Evolutionary conservation across 192 early-diverging fungal species (phyloP), one percentile per base, ranked within the genome.

Genomic region (Coemansia sp.): DNA sequence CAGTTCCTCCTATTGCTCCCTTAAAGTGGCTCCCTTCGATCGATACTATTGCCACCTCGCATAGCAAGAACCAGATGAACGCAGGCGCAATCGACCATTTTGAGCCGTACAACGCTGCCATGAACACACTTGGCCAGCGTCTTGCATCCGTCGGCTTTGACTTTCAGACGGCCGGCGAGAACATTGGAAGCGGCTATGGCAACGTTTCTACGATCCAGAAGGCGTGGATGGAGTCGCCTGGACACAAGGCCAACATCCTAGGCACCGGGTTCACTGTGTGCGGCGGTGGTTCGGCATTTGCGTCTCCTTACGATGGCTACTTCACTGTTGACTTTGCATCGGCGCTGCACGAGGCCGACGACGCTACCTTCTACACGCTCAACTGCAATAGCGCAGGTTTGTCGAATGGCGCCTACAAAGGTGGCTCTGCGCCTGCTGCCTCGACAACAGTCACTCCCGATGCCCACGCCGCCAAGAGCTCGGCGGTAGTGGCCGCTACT

Each of bases 231-330:
- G 59, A 71, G 46, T 84, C 82, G 21, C 20, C 25, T 1, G 76
- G 68, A 20, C 85, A 86, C 68, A 20, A 60, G 4, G 80, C 58
- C 43, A 86, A 86, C 81, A 84, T 86, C 45, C 13, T 86, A 45
- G 40, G 61, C 40, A 3, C n/a, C 2, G 58, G 29, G 29, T 79
- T 61, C 63, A 84, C 75, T 30, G 74, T 83, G 28, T 84, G 81
- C 66, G 85, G 85, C 21, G 76, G 74, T 21, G 83, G 64, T n/a
- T 55, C 61, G 40, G 43, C 67, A 43, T 53, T 60, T 61, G 42
- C 71, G 31, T 10, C 6, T 21, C 23, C 46, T 6, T 15, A 21
- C 23, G 26, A 1, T 2, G 68, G 75, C 1, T 35, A 45, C 49
- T 82, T 25, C 62, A 77, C 80, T 13, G 53, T 71, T 12, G 56